Evolutionary conservation across 2,329 filamentous ascomycete species (phyloP).

Genomic region (Beauveria rudraprayagi): DNA sequence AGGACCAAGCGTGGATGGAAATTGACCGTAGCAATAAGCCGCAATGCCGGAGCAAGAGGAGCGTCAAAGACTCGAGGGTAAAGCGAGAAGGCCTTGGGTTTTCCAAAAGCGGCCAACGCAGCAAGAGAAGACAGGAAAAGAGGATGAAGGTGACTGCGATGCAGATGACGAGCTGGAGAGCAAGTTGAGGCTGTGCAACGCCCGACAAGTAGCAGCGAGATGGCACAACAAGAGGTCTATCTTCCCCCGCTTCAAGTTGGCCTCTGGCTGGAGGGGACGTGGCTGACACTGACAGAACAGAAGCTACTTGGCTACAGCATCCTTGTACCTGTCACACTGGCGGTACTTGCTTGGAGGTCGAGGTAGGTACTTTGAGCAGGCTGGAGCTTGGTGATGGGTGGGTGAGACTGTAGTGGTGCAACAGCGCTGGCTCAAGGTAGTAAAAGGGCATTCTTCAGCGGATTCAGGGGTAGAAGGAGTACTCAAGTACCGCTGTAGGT

Average conservation of each 20-base stretch:
- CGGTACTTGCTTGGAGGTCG: not conserved
- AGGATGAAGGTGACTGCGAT: not conserved
- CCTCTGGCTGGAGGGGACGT: too few species aligned
- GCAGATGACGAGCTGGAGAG: slow-evolving; percentile 9
- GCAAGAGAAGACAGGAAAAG: not conserved
- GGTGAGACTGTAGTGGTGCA: too few species aligned
- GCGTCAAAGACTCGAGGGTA: not conserved
- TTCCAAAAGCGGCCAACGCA: not conserved
- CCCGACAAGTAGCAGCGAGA: slow-evolving; percentile 2
- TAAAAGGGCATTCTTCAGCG: too few species aligned
- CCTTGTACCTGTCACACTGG: too few species aligned
- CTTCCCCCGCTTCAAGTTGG: slow-evolving; percentile 1
- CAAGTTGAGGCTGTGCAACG: slow-evolving; percentile 12
- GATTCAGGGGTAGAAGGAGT: too few species aligned
- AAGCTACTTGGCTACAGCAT: too few species aligned
- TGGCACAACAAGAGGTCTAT: not conserved
- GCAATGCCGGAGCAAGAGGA: not conserved
- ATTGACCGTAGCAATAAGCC: slow-evolving; percentile 1
- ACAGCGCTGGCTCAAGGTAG: too few species aligned
- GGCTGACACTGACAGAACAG: not conserved
- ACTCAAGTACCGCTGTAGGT: too few species aligned
- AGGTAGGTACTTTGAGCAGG: not conserved
- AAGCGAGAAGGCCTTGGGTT: not conserved
- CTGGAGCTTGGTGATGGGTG: too few species aligned
- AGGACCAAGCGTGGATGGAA: not conserved